Evolutionary conservation across 2,329 filamentous ascomycete genomes (phyloP), one percentile per base, ranked within the genome.

Genomic region (Cladosporium halotolerans): DNA sequence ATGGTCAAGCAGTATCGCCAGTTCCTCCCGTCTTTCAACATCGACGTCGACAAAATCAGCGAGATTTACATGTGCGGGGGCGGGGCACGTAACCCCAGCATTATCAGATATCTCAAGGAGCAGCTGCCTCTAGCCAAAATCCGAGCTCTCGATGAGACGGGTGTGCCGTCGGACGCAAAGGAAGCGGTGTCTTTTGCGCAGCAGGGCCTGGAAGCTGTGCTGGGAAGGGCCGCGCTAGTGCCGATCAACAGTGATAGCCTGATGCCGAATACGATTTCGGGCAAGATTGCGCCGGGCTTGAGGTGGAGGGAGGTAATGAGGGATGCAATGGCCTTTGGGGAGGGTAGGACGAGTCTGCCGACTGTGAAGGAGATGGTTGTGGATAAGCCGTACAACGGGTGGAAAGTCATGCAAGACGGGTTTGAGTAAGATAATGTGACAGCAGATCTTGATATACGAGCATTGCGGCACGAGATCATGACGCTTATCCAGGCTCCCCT

Each of bases 141-240:
- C 19, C 19, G 34, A 34, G 62, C 51, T 9, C 63, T 68, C 51
- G 64, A 68, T 18, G 61, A 62, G 40, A 68, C 66, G 1, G 66
- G 66, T 28, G 57, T 68, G 0, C 66, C 66, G 8, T 61, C 57
- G 6, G 67, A 68, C 52, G 66, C 63, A 10, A 68, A 68, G 55
- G 66, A 68, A 47, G 65, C 65, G 8, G 64, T 68, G 1, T 65
- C 65, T 1, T 68, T 68, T 42, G 66, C 66, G 2, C 66, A 67
- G 64, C 65, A 68, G 45, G 66, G 66, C 10, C 65, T 68, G 62
- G 66, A 68, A 49, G 65, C 66, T 31, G 43, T 68, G 7, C 55
- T 68, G 2, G 66, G 66, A 14, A 52, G 66, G 53, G 66, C 66
- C 11, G 57, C 49, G 16, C 34, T 52, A 38, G 49, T 45, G 14